Evolutionary conservation across 106 monocot species (phyloP).

Genomic region (Agapanthus africanus): DNA sequence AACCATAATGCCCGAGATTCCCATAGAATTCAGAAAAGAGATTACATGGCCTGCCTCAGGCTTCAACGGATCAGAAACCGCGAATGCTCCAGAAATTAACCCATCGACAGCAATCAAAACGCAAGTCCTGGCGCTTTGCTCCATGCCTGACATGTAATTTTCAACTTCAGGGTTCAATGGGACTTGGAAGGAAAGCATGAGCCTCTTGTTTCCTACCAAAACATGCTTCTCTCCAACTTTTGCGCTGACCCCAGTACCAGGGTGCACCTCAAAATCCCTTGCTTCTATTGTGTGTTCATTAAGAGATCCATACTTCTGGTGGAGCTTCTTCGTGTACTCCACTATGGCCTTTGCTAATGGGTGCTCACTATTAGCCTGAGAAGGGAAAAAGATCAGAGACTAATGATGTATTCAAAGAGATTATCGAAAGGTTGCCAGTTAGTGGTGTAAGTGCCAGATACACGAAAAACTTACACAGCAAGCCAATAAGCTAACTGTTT

Average conservation of each 20-base stretch:
- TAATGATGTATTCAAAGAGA: too few relatives aligned
- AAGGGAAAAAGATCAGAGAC: too few relatives aligned
- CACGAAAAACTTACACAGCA: too few relatives aligned
- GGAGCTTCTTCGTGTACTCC: constrained; percentile 51
- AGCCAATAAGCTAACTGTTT: too few relatives aligned
- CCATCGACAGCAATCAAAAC: constrained; percentile 60
- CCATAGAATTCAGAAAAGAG: constrained; percentile 53
- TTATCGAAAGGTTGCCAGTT: too few relatives aligned
- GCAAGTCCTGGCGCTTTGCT: constrained; percentile 57
- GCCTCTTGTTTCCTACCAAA: constrained; percentile 62
- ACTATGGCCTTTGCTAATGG: constrained; percentile 77
- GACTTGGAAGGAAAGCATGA: constrained; percentile 51
- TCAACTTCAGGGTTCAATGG: constrained; percentile 32
- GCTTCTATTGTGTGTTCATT: constrained; percentile 18
- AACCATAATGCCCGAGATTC: constrained; percentile 67
- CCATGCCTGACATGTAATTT: constrained; percentile 34
- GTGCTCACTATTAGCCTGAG: constrained; percentile 87
- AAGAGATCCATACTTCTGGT: constrained; percentile 34
- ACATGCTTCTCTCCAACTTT: constrained; percentile 29
- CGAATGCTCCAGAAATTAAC: constrained; percentile 55
- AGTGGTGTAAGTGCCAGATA: too few relatives aligned
- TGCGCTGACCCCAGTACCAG: constrained; percentile 54
- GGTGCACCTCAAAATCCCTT: constrained; percentile 65
- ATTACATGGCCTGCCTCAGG: constrained; percentile 57
- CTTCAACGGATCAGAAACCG: constrained; percentile 72